Evolutionary conservation across 176 grass and related monocot species (phyloP), one percentile per base, ranked within the genome.

Genomic region (Zea luxurians): DNA sequence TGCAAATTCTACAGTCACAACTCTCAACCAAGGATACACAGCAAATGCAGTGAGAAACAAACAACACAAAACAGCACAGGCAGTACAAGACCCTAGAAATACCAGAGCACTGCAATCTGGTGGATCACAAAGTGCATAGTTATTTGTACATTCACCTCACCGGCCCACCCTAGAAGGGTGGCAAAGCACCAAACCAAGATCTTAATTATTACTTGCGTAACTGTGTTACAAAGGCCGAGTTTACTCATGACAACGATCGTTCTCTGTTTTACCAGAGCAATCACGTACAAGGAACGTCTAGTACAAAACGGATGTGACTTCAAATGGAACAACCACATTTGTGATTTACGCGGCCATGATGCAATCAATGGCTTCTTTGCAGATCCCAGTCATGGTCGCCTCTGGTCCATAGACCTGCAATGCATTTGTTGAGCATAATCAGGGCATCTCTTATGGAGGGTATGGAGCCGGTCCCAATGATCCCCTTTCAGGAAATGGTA

Each of bases 311-410:
- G 40, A 70, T 48, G 58, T 64, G 48, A 75, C 40, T 2, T 27
- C n/a, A 21, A 80, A 54, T 16, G 38, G 20, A 3, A 1, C 47
- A 59, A 43, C n/a, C 50, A 66, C 36, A 77, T 6, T 3, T 3
- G 12, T 40, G 48, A 46, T 66, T 85, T 76, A 97, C 6, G 93
- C 58, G 0, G 91, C 59, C 87, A 88, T 92, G 82, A 97, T 78
- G 53, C 85, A 97, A 52, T 97, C 94, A 35, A 97, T 93, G 76
- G 94, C 94, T 88, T 89, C 84, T 60, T 97, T 93, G 89, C 94
- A 97, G 45, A 97, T 97, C 62, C 91, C 94, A 17, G 94, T 97
- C 94, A 97, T 97, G 27, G 94, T 97, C 12, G 84, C 94, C 73
- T 97, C 94, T 70, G 94, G 94, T 55, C 94, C 94, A 74, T 93